phyloP scores from a whole-genome alignment of 108 stramenopile species.

The Ochromonas danica region DNA sequence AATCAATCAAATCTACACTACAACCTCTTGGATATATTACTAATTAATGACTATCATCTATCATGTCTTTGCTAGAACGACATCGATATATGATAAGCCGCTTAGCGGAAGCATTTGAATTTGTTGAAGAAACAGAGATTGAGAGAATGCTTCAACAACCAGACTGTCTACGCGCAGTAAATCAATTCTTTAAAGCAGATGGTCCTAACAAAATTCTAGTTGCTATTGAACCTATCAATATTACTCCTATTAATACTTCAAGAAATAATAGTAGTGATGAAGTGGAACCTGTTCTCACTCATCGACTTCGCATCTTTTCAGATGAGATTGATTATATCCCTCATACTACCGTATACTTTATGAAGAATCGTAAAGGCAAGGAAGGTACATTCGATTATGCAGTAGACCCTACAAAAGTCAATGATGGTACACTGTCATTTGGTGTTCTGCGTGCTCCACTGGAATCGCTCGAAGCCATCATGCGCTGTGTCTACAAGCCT shows the following conservation, averaged over 20 bases:
- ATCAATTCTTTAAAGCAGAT: slow-evolving; percentile 48
- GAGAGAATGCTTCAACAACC: slow-evolving; percentile 46
- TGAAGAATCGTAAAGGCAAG: neutral
- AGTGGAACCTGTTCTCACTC: too few relatives aligned
- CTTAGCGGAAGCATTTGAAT: slow-evolving; percentile 51
- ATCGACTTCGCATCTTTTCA: neutral
- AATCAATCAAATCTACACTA: neutral
- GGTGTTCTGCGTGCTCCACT: slow-evolving; percentile 9
- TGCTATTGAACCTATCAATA: slow-evolving; percentile 37
- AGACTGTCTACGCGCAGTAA: slow-evolving; percentile 38
- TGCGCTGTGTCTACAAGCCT: slow-evolving; percentile 49
- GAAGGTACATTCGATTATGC: neutral
- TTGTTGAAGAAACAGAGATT: slow-evolving; percentile 45
- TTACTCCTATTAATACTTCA: neutral
- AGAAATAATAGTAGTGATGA: neutral
- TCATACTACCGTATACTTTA: slow-evolving; percentile 26
- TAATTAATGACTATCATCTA: neutral
- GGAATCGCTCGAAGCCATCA: slow-evolving; percentile 43
- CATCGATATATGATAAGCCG: slow-evolving; percentile 58
- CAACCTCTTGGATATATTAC: neutral
- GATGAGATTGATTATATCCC: slow-evolving; percentile 23
- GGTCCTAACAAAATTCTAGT: slow-evolving; percentile 51
- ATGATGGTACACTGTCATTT: slow-evolving; percentile 32
- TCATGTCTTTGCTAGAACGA: slow-evolving; percentile 54
- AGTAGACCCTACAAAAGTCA: slow-evolving; percentile 22